Conservation (phyloP, 495 filamentous ascomycete genomes). For the Neurospora cerealis region DNA sequence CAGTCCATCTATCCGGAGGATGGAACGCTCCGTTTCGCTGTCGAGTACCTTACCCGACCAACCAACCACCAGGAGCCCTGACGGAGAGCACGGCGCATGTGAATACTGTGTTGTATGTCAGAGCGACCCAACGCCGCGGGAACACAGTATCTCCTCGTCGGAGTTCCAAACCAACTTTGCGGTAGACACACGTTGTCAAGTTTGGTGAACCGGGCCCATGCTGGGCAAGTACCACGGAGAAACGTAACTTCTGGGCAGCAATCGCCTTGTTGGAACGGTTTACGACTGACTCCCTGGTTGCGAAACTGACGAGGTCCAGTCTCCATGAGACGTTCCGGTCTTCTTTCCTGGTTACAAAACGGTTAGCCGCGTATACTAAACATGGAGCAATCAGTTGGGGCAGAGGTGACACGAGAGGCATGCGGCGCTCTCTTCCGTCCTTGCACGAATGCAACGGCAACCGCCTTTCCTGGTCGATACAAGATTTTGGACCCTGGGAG, state of each 20-base stretch:
- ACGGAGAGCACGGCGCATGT: background rate
- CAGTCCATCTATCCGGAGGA: background rate
- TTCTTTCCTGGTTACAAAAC: background rate
- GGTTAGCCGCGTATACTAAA: background rate
- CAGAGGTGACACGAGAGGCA: conserved; percentile 1
- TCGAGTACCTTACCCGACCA: background rate
- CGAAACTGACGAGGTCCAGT: background rate
- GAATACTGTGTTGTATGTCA: background rate
- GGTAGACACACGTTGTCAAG: background rate
- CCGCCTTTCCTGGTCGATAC: conserved; percentile 1
- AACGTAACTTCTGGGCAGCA: background rate
- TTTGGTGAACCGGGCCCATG: background rate
- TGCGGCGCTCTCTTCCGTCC: conserved; percentile 4
- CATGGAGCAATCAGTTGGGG: background rate
- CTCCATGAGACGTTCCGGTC: background rate
- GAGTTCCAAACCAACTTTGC: background rate
- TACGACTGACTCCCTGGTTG: background rate
- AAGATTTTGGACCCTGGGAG: background rate
- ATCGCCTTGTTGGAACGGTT: background rate
- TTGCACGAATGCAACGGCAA: conserved; percentile 4
- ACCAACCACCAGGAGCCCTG: background rate
- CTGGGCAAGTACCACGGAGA: background rate
- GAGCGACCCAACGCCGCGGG: background rate
- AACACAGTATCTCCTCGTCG: background rate
- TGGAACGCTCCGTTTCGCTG: background rate